Conservation (phyloP, 495 filamentous ascomycete genomes). For the Xylaria castorea region DNA sequence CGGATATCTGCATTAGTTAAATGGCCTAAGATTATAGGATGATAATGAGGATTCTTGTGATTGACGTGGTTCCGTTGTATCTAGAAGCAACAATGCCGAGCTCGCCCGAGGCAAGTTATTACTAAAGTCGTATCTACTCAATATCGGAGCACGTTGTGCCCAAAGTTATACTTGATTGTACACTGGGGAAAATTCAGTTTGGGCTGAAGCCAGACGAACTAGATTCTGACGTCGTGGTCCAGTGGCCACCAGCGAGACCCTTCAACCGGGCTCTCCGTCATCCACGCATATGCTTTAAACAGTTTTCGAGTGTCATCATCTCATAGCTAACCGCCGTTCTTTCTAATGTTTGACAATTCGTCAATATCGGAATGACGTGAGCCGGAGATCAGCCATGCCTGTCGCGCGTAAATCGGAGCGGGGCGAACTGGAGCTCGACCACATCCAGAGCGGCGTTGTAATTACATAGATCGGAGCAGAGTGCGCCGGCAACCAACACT, state of each 20-base stretch:
- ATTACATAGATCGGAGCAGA: background rate
- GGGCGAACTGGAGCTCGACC: background rate
- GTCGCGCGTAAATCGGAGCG: background rate
- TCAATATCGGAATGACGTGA: background rate
- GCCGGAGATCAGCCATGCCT: background rate
- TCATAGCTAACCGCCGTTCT: background rate
- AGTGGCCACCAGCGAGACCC: background rate
- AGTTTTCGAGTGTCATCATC: no score
- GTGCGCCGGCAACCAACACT: background rate
- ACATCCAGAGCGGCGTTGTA: background rate
- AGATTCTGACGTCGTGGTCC: background rate
- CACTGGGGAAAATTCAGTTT: no score
- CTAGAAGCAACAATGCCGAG: no score
- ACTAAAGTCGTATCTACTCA: no score
- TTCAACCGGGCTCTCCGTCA: background rate
- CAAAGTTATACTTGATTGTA: no score
- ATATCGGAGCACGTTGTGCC: no score
- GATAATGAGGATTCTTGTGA: no score
- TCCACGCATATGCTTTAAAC: background rate
- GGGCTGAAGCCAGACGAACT: background rate
- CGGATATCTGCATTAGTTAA: no score
- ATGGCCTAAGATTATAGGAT: no score
- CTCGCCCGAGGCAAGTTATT: no score
- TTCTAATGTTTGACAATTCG: background rate
- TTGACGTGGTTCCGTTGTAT: no score